A percentile compares a stretch with the other conserved stretches of the same genome.
phyloP scores from a whole-genome alignment of 768 basidiomycete genomes.

The Trametes maxima region DNA sequence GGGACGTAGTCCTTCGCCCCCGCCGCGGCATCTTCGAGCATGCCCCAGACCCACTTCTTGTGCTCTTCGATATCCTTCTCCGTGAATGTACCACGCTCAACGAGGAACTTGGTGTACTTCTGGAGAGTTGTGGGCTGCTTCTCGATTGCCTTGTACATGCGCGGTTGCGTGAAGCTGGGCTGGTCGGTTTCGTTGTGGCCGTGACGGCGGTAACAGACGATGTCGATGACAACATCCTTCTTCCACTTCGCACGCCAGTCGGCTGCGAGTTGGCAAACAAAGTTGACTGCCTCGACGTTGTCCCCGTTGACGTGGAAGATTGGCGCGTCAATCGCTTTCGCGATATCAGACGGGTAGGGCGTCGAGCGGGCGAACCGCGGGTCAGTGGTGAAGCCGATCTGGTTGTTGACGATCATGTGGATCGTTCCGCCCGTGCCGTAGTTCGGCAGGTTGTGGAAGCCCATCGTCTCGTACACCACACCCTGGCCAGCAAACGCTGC shows the following conservation, averaged over 20 bases:
- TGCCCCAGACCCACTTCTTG: conserved; percentile 99
- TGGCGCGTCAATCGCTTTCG: conserved; percentile 96
- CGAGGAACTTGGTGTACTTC: conserved; percentile 88
- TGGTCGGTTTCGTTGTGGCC: conserved; percentile 99
- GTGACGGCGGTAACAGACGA: conserved; percentile 97
- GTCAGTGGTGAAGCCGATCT: conserved; percentile 99
- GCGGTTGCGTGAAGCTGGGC: conserved; percentile 96
- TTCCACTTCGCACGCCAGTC: conserved; percentile 99
- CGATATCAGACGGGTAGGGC: conserved; percentile 96
- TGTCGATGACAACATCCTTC: conserved; percentile 98
- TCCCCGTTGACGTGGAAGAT: conserved; percentile 99
- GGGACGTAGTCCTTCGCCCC: conserved; percentile 95
- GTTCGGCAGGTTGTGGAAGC: conserved; percentile 91
- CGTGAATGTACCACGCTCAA: conserved; percentile 91
- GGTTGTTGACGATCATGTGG: conserved; percentile 98
- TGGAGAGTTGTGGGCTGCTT: conserved; percentile 91
- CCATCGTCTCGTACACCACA: conserved; percentile 99
- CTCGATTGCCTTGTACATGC: conserved; percentile 97
- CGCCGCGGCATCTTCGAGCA: conserved; percentile 95
- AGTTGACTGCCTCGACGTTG: conserved; percentile 97
- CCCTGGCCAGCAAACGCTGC: conserved; percentile 99
- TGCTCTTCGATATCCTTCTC: conserved; percentile 97
- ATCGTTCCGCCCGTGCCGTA: conserved; percentile 99
- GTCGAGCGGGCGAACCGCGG: conserved; percentile 97
- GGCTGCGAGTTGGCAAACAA: conserved; percentile 96